phyloP scores from a whole-genome alignment of 2,329 filamentous ascomycete species.

The Calonectria hawksworthii region DNA sequence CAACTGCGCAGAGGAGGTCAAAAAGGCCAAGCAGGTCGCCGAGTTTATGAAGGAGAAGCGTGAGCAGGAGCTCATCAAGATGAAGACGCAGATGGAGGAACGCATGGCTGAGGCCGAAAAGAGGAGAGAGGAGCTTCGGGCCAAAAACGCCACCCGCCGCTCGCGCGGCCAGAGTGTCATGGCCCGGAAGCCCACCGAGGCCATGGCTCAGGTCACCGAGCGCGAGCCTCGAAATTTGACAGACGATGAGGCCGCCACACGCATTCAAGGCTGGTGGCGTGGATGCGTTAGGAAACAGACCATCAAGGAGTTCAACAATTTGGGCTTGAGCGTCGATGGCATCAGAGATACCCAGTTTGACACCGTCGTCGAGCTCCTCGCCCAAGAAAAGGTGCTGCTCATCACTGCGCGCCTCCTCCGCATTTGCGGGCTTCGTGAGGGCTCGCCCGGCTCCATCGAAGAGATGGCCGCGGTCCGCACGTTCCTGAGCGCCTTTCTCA shows the following conservation, averaged over 20 bases:
- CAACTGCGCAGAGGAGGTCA: constrained; percentile 85
- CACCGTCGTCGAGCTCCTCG: constrained; percentile 77
- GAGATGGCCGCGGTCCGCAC: constrained; percentile 81
- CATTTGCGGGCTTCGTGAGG: constrained; percentile 78
- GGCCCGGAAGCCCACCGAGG: constrained; percentile 64
- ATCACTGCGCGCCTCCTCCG: constrained; percentile 77
- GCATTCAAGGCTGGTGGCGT: constrained; percentile 81
- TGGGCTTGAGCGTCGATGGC: constrained; percentile 78
- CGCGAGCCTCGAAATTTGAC: constrained; percentile 61
- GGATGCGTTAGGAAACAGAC: constrained; percentile 68
- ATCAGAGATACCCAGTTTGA: constrained; percentile 81
- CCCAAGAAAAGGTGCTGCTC: constrained; percentile 75
- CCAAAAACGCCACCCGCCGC: constrained; percentile 66
- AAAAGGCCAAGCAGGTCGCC: constrained; percentile 85
- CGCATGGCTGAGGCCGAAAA: constrained; percentile 82
- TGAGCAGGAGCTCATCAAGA: constrained; percentile 78
- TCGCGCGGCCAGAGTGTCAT: constrained; percentile 67
- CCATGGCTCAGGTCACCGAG: constrained; percentile 65
- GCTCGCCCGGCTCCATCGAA: constrained; percentile 71
- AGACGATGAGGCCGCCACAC: constrained; percentile 72
- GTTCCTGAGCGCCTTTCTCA: constrained; percentile 85
- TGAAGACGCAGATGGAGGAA: constrained; percentile 83
- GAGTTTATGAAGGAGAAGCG: constrained; percentile 86
- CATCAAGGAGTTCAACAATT: constrained; percentile 74
- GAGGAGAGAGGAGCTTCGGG: constrained; percentile 75